Evolutionary conservation across 164 flowering plant species (phyloP).

Genomic region (Paratinospora sagittata): DNA sequence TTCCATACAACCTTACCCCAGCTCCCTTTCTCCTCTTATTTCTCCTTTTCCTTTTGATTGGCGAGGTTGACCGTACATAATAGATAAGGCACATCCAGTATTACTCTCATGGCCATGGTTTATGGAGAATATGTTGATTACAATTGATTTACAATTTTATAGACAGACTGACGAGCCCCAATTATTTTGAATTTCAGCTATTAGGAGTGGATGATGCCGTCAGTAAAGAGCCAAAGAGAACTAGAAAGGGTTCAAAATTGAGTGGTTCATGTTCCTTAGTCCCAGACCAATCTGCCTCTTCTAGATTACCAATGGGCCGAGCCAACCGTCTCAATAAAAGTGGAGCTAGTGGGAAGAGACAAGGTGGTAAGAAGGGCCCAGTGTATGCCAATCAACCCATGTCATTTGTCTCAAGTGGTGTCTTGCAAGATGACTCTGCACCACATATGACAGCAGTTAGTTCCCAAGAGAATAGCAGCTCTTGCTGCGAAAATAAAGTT

Average conservation of each 20-base stretch:
- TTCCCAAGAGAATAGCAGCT: conserved; percentile 8
- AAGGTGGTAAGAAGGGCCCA: conserved; percentile 17
- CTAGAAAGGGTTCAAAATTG: conserved; percentile 24
- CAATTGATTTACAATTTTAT: not conserved
- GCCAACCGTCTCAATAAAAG: conserved; percentile 14
- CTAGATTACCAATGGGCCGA: conserved; percentile 24
- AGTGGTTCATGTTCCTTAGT: conserved; percentile 15
- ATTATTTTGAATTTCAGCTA: conserved; percentile 43
- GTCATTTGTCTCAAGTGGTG: conserved; percentile 77
- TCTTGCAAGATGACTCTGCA: conserved; percentile 40
- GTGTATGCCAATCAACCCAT: conserved; percentile 60
- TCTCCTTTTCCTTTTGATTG: not conserved
- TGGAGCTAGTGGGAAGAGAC: conserved; percentile 27
- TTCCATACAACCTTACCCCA: not conserved
- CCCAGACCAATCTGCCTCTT: conserved; percentile 19
- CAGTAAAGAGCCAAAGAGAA: conserved; percentile 20
- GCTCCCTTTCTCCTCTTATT: not conserved
- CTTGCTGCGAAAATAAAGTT: conserved; percentile 14
- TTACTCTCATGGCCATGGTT: too few species aligned
- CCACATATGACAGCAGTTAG: conserved; percentile 18
- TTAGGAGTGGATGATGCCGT: conserved; percentile 45
- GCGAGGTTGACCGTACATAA: too few species aligned
- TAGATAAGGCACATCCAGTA: too few species aligned
- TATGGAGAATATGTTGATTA: too few species aligned
- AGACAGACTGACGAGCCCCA: not conserved